These are phyloP conservation scores for Aspergillus asperescens DNA, from an alignment of 495 filamentous ascomycete species.

Conservation along the genomic window DNA sequence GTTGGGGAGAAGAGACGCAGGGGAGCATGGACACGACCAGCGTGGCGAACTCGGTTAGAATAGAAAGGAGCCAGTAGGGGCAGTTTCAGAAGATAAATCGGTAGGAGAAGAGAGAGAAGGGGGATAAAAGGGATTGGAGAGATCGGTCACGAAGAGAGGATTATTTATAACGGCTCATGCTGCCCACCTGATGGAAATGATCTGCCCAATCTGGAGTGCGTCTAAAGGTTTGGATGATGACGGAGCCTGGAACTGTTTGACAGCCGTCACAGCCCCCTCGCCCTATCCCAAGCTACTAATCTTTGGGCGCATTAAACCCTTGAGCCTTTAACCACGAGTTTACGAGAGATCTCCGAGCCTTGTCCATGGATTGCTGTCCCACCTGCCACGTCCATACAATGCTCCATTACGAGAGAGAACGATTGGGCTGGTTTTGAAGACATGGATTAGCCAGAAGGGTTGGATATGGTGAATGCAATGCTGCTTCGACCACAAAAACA, in stretches of 20 bases:
- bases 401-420: conserved; percentile 11
- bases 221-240: conserved; percentile 21
- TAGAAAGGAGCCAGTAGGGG: background rate
- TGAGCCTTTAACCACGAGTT: background rate
- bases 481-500: background rate
- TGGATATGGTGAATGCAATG: background rate
- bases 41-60: background rate
- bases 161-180: conserved; percentile 30
- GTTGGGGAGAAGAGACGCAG: background rate
- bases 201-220: conserved; percentile 20
- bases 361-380: conserved; percentile 13
- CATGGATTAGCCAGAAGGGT: conserved; percentile 2
- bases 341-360: conserved; percentile 4
- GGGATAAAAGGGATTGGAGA: conserved; percentile 3
- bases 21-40: background rate
- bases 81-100: background rate
- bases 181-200: conserved; percentile 20
- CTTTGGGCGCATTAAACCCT: conserved; percentile 11
- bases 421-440: conserved; percentile 11
- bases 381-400: conserved; percentile 24
- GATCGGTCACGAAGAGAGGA: conserved; percentile 16
- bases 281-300: conserved; percentile 8
- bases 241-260: conserved; percentile 7
- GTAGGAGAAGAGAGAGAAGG: background rate
- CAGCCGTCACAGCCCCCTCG: conserved; percentile 6